These are phyloP conservation scores for Ceratocystis eucalypticola DNA, from an alignment of 2,329 filamentous ascomycete genomes.

Conservation along the genomic window DNA sequence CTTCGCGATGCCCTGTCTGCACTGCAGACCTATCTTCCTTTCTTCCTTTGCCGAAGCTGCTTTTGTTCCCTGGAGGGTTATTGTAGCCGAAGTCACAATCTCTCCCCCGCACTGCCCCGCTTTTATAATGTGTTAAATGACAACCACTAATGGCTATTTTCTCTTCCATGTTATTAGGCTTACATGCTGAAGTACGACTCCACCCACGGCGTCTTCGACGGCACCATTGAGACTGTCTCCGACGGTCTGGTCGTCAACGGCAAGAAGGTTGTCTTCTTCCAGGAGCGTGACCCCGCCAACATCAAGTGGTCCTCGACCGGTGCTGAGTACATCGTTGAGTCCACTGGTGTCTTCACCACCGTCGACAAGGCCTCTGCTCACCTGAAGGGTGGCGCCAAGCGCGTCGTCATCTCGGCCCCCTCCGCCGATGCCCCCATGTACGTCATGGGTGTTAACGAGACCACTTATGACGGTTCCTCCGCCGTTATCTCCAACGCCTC, in stretches of 20 bases:
- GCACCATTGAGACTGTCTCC: conserved; percentile 58
- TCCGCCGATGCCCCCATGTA: conserved; percentile 98
- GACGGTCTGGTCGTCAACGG: conserved; percentile 76
- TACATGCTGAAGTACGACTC: conserved; percentile 99
- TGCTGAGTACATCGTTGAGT: conserved; percentile 60
- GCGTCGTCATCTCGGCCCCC: conserved; percentile 86
- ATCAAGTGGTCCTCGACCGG: conserved; percentile 85
- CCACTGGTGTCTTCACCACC: conserved; percentile 74
- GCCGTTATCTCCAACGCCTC: conserved; percentile 97
- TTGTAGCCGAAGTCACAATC: conserved; percentile 8
- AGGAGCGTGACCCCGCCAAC: conserved; percentile 43
- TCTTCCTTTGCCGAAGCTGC: background rate
- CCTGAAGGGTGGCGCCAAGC: conserved; percentile 95
- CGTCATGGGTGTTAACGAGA: conserved; percentile 98
- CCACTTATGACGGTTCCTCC: conserved; percentile 79
- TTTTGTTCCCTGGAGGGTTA: background rate
- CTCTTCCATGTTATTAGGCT: conserved; percentile 40
- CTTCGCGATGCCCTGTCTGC: conserved; percentile 4
- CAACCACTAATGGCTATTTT: background rate
- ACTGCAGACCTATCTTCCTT: background rate
- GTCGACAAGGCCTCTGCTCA: conserved; percentile 88
- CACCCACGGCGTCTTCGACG: conserved; percentile 94
- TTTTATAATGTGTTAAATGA: conserved; percentile 17
- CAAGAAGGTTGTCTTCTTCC: conserved; percentile 48
- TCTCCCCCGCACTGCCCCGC: conserved; percentile 12